phyloP scores from a whole-genome alignment of 768 basidiomycete genomes.

The Trametes elegans region DNA sequence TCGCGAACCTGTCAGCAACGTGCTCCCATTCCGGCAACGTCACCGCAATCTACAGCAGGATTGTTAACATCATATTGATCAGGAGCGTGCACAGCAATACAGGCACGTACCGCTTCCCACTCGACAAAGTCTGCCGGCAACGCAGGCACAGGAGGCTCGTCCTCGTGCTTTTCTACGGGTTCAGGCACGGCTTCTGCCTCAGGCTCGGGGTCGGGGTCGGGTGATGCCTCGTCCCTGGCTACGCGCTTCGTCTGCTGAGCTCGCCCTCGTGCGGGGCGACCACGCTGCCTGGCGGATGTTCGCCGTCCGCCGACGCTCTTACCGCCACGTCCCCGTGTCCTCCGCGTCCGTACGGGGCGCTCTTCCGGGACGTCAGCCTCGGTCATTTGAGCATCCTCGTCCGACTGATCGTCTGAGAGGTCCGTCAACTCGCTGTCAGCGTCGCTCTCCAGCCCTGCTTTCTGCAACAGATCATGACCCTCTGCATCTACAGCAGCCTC shows the following conservation, averaged over 20 bases:
- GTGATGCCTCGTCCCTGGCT: too few relatives aligned
- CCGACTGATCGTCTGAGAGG: slow-evolving; percentile 57
- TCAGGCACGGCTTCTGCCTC: slow-evolving; percentile 7
- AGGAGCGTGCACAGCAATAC: not conserved
- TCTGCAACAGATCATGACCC: slow-evolving; percentile 12
- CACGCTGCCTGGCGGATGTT: too few relatives aligned
- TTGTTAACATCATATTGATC: not conserved
- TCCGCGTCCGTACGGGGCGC: too few relatives aligned
- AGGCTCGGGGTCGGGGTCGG: slow-evolving; percentile 15
- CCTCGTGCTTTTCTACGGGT: slow-evolving; percentile 22
- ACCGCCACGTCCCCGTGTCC: too few relatives aligned
- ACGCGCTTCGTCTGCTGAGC: too few relatives aligned
- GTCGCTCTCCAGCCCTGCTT: slow-evolving; percentile 63
- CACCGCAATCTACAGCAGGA: slow-evolving; percentile 63
- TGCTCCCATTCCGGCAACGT: slow-evolving; percentile 85
- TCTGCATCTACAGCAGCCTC: slow-evolving; percentile 22
- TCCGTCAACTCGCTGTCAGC: slow-evolving; percentile 76
- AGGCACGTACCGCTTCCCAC: slow-evolving; percentile 81
- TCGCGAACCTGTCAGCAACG: slow-evolving; percentile 71
- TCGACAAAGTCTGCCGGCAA: slow-evolving; percentile 64
- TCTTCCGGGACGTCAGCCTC: slow-evolving; percentile 11
- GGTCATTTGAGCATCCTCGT: slow-evolving; percentile 19
- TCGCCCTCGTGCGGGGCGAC: too few relatives aligned
- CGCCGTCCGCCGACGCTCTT: too few relatives aligned
- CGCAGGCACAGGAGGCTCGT: slow-evolving; percentile 22